Percentiles rank a stretch among this genome's conserved stretches.
Conservation (phyloP, 2,329 filamentous ascomycete species). For the Colletotrichum cuscutae region DNA sequence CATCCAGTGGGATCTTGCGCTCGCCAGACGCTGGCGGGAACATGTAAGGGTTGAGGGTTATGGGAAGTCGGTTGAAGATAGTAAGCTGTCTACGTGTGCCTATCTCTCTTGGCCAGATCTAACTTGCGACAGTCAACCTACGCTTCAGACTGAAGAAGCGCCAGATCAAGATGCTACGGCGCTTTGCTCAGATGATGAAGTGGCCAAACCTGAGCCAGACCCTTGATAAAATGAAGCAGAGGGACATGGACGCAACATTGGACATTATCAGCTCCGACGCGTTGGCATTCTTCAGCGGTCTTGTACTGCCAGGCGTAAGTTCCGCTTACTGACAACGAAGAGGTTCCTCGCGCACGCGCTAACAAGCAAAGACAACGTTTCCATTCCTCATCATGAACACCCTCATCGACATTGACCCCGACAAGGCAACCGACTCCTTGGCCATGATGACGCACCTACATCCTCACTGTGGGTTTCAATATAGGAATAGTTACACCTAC, state of each 20-base stretch:
- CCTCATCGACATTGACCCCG: slow-evolving; percentile 78
- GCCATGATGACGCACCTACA: slow-evolving; percentile 75
- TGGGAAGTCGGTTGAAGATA: slow-evolving; percentile 62
- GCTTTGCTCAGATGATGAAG: slow-evolving; percentile 78
- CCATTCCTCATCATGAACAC: slow-evolving; percentile 84
- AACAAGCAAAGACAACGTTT: slow-evolving; percentile 60
- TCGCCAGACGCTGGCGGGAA: slow-evolving; percentile 79
- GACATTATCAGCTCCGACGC: slow-evolving; percentile 74
- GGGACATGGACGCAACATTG: slow-evolving; percentile 66
- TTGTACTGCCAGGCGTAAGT: slow-evolving; percentile 76
- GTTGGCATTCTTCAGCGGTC: slow-evolving; percentile 81
- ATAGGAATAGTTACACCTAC: slow-evolving; percentile 78
- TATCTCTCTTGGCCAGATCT: neutral
- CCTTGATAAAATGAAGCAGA: slow-evolving; percentile 69
- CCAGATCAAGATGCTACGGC: slow-evolving; percentile 75
- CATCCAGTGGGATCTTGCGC: slow-evolving; percentile 77
- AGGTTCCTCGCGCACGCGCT: neutral
- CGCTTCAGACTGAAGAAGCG: slow-evolving; percentile 72
- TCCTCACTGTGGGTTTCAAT: slow-evolving; percentile 79
- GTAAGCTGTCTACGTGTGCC: slow-evolving; percentile 46
- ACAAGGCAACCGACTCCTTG: slow-evolving; percentile 72
- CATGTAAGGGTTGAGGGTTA: slow-evolving; percentile 74
- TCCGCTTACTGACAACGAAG: neutral
- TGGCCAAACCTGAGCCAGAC: slow-evolving; percentile 79
- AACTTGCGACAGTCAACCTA: slow-evolving; percentile 61